These are phyloP conservation scores for Myrica gale DNA, from an alignment of 306 rosid species.

Conservation along the genomic window DNA sequence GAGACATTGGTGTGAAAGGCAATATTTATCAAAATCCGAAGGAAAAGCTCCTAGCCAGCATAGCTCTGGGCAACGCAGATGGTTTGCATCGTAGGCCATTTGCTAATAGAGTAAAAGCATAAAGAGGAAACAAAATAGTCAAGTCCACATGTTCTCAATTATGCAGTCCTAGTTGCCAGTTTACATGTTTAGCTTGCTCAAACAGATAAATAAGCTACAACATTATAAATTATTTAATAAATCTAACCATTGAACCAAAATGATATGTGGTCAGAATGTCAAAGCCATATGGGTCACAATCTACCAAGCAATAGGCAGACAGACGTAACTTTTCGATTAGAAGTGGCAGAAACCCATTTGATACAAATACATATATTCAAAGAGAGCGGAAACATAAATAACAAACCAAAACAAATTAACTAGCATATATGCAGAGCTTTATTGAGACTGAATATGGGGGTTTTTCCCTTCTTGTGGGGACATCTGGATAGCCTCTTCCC, in stretches of 20 bases:
- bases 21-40: conserved; percentile 67
- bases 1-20: conserved; percentile 73
- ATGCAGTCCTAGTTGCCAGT: conserved; percentile 9
- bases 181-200: conserved; percentile 22
- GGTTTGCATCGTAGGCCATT: conserved; percentile 86
- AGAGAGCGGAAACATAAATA: conserved; percentile 7
- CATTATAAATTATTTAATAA: conserved; percentile 18
- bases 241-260: conserved; percentile 91
- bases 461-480: conserved; percentile 79
- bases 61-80: conserved; percentile 67
- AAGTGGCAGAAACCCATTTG: conserved; percentile 82
- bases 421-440: conserved; percentile 12
- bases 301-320: conserved; percentile 84
- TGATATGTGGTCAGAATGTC: conserved; percentile 85
- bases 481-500: conserved; percentile 97
- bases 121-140: not conserved
- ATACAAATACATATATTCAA: conserved; percentile 21
- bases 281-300: conserved; percentile 95
- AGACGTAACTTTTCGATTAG: conserved; percentile 65
- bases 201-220: conserved; percentile 24
- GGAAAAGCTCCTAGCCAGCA: conserved; percentile 92
- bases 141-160: not conserved
- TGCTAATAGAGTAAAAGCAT: conserved; percentile 44
- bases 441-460: conserved; percentile 1
- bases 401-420: not conserved